A percentile compares a stretch with the other conserved stretches of the same genome.
Evolutionary conservation across 176 grass and related monocot genomes (phyloP).

Genomic region (Ensete ventricosum): DNA sequence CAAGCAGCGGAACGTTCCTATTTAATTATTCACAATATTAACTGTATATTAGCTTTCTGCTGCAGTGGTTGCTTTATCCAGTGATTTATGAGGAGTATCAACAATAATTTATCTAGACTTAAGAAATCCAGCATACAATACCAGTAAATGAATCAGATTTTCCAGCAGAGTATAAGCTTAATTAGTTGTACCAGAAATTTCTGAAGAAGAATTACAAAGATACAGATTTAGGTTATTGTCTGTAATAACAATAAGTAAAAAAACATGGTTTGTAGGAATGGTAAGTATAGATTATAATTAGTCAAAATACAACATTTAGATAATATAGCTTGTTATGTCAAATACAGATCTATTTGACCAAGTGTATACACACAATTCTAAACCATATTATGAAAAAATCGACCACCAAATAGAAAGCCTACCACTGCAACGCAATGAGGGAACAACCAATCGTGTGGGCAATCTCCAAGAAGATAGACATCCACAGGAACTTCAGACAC

Average conservation of each 20-base stretch:
- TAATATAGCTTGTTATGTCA: no score
- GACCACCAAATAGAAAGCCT: constrained; percentile 15
- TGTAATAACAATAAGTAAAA: neutral
- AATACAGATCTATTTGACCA: no score
- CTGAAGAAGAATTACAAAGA: neutral
- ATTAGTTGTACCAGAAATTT: neutral
- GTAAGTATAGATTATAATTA: neutral
- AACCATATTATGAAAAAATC: neutral
- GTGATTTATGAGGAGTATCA: no score
- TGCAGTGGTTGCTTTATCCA: no score
- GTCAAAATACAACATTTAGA: neutral
- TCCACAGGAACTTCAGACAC: constrained; percentile 80
- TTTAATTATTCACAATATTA: no score
- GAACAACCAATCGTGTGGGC: constrained; percentile 96
- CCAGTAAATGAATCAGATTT: neutral
- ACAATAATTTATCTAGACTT: no score
- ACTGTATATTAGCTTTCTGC: no score
- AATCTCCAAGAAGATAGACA: constrained; percentile 91
- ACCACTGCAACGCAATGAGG: constrained; percentile 84
- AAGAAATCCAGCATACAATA: neutral
- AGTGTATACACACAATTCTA: neutral
- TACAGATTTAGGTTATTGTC: no score
- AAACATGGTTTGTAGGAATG: neutral
- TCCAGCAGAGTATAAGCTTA: neutral
- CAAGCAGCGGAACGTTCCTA: no score